Conservation (phyloP, 2,329 filamentous ascomycete species). For the Didymella exigua region DNA sequence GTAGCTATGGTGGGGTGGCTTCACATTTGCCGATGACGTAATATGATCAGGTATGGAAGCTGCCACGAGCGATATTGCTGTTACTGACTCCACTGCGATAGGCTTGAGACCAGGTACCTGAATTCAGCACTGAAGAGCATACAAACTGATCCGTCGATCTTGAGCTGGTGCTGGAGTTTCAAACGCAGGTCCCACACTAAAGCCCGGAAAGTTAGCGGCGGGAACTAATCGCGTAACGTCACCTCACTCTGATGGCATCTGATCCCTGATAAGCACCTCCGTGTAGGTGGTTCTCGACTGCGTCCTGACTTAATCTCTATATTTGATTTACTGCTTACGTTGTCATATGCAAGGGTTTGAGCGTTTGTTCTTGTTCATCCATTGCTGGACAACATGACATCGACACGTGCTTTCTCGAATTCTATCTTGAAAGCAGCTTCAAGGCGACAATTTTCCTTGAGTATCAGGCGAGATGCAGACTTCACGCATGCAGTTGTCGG, state of each 20-base stretch:
- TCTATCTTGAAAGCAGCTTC: neutral
- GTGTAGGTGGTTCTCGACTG: neutral
- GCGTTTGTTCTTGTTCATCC: neutral
- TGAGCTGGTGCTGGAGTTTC: neutral
- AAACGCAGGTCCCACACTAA: too few species aligned
- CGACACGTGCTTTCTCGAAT: constrained; percentile 12
- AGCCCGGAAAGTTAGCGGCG: constrained; percentile 6
- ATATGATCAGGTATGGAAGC: neutral
- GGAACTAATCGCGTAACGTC: constrained; percentile 16
- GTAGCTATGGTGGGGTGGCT: constrained; percentile 12
- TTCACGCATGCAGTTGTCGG: constrained; percentile 72
- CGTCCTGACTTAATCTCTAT: neutral
- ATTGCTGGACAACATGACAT: constrained; percentile 17
- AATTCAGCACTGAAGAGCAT: neutral
- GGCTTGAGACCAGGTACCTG: neutral
- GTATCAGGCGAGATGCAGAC: constrained; percentile 53
- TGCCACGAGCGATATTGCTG: neutral
- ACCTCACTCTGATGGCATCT: neutral
- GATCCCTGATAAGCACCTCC: constrained; percentile 4
- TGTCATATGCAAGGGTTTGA: neutral
- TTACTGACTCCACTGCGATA: neutral
- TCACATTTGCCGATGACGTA: constrained; percentile 16
- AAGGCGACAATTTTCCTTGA: constrained; percentile 34
- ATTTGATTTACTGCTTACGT: too few species aligned
- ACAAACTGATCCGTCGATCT: too few species aligned